Evolutionary conservation across 345 rosid species (phyloP), one percentile per base, ranked within the genome.

Genomic region (Salix suchowensis): DNA sequence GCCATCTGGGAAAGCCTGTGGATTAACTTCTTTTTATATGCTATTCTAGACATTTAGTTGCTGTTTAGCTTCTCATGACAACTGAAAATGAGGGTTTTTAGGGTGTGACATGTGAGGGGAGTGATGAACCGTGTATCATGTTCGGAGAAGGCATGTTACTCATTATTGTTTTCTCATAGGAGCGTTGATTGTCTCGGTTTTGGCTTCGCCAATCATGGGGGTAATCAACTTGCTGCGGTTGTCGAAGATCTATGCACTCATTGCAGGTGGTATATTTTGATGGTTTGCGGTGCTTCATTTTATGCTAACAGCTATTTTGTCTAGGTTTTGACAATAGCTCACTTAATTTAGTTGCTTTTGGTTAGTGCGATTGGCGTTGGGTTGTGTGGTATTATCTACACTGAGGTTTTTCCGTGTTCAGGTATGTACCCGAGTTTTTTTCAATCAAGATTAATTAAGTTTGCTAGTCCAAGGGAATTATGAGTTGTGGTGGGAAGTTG

Each of bases 331-430:
- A 28, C 14, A 14, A 34, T 65, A 2, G 3, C 54, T 64, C 5
- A 61, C 16, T 36, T 24, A 16, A 19, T 19, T 75, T 21, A 13
- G n/a, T 13, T 10, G 34, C 26, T 48, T 21, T 74, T 55, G 69
- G 40, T 66, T 85, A 96, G 99, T 88, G 76, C 99, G 99, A 40
- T 74, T 93, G 87, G 87, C 85, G 37, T 84, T 93, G 86, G 99
- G 99, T 71, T 79, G 91, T 87, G 80, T 93, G 81, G 81, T 83
- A 68, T 74, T 96, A 65, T 85, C 77, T 71, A 89, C 98, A 24
- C 85, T 96, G n/a, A 74, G 93, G 80, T 96, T 91, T 81, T 89
- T 92, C 72, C 97, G 98, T 65, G 36, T 86, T 78, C 98, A 96
- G 99, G 99, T 96, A 84, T 76, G 40, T 61, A 69, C 30, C 54